Base-by-base conservation (phyloP, 257 asterid species). In the Cruciata laevipes region DNA sequence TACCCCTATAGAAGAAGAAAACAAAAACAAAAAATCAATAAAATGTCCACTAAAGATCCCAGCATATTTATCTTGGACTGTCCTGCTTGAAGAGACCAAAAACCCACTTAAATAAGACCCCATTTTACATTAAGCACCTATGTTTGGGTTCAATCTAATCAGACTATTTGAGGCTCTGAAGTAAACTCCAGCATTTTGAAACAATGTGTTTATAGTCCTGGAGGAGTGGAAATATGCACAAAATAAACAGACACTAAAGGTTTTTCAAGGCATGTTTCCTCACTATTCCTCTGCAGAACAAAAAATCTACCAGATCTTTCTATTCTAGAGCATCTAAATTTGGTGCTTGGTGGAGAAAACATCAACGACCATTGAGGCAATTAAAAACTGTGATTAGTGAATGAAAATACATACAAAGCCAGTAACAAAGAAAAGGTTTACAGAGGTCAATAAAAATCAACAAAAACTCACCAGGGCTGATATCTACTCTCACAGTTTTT, bases 401-500 rank as follows among this genome's bases (percentile, higher is more conserved):
- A 14, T 13, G 42, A n/a, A 37, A 9, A 38, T 52, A 58, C 12
- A 5, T 3, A 68, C 33, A 53, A 42, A 42, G 51, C 51, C 51
- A 13, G 20, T 35, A 17, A 23, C n/a, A 65, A 17, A 24, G 23
- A 63, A 37, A 6, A 24, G 24, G 33, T 6, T 17, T 5, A 66
- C 16, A 52, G 7, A 9, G 64, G 25, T 4, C 35, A 71, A 56
- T 12, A 24, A 44, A 47, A 13, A 37, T 7, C n/a, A 30, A n/a
- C 25, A 60, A 47, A 16, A 47, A 51, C 62, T 69, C 78, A 92
- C 98, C 98, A 74, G 96, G 89, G 89, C 83, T 75, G 82, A 89
- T 77, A 70, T 86, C 86, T 77, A 92, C 68, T 76, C 85, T 87
- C 78, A 86, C 91, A 30, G 89, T 74, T 77, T 92, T 89, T 3